These are phyloP conservation scores for Penicillium turbatum DNA, from an alignment of 495 filamentous ascomycete genomes.

Conservation along the genomic window DNA sequence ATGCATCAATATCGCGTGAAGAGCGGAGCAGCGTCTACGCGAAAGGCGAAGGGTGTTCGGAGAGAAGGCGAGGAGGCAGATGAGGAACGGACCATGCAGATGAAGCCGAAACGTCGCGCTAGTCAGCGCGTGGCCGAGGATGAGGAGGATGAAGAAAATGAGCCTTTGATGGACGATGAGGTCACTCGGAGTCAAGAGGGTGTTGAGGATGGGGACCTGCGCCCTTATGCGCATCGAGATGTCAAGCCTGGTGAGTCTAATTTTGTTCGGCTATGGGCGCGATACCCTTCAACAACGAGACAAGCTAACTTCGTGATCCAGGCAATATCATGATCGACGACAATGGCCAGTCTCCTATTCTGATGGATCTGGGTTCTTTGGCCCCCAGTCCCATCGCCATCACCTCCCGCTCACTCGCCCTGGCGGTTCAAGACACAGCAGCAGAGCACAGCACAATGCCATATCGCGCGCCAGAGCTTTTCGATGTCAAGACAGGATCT, in stretches of 20 bases:
- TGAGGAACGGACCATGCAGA: slow-evolving; percentile 52
- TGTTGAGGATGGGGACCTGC: slow-evolving; percentile 61
- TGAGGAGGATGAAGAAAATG: slow-evolving; percentile 69
- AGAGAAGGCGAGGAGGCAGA: slow-evolving; percentile 58
- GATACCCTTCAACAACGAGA: too few relatives aligned
- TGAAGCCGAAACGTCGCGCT: slow-evolving; percentile 47
- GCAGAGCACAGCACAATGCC: slow-evolving; percentile 98
- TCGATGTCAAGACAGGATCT: slow-evolving; percentile 93
- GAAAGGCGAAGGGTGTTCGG: slow-evolving; percentile 59
- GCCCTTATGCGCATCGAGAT: slow-evolving; percentile 92
- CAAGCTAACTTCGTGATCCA: slow-evolving; percentile 27
- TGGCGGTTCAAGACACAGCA: slow-evolving; percentile 88
- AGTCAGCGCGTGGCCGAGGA: slow-evolving; percentile 33
- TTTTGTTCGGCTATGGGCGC: neutral
- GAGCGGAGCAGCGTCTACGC: slow-evolving; percentile 48
- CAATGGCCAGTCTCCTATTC: slow-evolving; percentile 76
- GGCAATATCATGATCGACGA: slow-evolving; percentile 97
- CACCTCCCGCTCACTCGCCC: slow-evolving; percentile 82
- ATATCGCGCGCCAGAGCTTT: slow-evolving; percentile 94
- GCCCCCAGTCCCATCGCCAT: slow-evolving; percentile 87
- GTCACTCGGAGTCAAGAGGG: slow-evolving; percentile 68
- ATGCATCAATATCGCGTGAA: slow-evolving; percentile 86
- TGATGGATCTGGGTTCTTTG: slow-evolving; percentile 98
- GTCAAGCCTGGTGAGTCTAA: slow-evolving; percentile 79
- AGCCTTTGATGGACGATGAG: slow-evolving; percentile 81